Evolutionary conservation across 2,329 filamentous ascomycete species (phyloP).

Genomic region (Beauveria asiatica): DNA sequence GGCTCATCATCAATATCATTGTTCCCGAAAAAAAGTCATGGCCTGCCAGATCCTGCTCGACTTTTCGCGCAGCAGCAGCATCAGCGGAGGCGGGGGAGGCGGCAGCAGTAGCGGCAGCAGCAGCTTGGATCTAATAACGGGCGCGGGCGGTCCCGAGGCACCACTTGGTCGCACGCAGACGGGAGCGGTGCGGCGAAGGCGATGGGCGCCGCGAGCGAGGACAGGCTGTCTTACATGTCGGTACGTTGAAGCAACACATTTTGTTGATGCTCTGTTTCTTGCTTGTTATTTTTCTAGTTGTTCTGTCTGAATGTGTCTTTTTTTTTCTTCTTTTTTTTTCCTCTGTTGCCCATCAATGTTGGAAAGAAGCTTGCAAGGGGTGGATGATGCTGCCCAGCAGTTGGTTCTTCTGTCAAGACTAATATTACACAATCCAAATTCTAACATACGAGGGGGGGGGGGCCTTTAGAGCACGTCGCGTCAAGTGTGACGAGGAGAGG

Average conservation of each 20-base stretch:
- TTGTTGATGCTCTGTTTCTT: no score
- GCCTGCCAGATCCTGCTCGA: slow-evolving; percentile 1
- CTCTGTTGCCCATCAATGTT: no score
- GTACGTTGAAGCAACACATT: background rate
- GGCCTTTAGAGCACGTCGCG: background rate
- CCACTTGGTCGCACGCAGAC: background rate
- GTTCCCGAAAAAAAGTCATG: background rate
- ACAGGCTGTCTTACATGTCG: background rate
- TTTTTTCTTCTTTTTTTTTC: no score
- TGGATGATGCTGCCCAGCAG: no score
- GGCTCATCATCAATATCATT: background rate
- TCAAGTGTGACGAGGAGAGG: slow-evolving; percentile 3
- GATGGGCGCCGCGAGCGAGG: background rate
- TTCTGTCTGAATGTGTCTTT: no score
- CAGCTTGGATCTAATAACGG: background rate
- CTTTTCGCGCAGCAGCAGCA: background rate
- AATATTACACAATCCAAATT: background rate
- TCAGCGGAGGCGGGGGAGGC: no score
- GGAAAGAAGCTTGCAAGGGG: no score
- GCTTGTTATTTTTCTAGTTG: no score
- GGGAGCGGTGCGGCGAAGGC: background rate
- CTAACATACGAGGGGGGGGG: background rate
- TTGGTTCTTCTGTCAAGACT: background rate
- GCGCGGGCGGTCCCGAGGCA: background rate
- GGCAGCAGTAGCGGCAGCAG: background rate